These are phyloP conservation scores for Arthrinium phaeospermum DNA, from an alignment of 2,329 filamentous ascomycete species.

Conservation along the genomic window DNA sequence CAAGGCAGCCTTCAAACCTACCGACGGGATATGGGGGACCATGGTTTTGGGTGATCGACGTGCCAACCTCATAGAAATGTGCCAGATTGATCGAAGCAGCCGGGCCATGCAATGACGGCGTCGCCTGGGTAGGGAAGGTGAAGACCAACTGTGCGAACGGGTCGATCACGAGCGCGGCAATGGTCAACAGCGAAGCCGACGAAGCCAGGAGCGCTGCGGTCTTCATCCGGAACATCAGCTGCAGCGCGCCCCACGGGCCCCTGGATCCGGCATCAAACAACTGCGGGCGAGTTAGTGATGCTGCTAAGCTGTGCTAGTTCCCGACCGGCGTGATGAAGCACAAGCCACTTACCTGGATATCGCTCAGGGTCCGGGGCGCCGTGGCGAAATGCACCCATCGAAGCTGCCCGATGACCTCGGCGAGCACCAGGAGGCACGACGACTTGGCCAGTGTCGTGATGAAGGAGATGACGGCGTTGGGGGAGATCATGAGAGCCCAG, in stretches of 20 bases:
- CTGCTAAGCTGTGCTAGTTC: not conserved
- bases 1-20: not conserved
- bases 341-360: slow-evolving; percentile 18
- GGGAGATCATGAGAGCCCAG: slow-evolving; percentile 25
- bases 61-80: slow-evolving; percentile 19
- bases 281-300: not conserved
- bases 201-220: slow-evolving; percentile 22
- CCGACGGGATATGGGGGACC: not conserved
- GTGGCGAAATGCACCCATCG: slow-evolving; percentile 25
- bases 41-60: not conserved
- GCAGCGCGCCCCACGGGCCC: slow-evolving; percentile 22
- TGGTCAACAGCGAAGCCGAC: slow-evolving; percentile 22
- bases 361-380: slow-evolving; percentile 11
- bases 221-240: slow-evolving; percentile 22
- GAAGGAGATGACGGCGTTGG: slow-evolving; percentile 26
- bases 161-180: slow-evolving; percentile 24
- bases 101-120: not conserved
- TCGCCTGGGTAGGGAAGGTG: slow-evolving; percentile 22
- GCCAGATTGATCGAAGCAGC: slow-evolving; percentile 19
- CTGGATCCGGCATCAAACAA: slow-evolving; percentile 23
- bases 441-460: slow-evolving; percentile 26
- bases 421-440: slow-evolving; percentile 23
- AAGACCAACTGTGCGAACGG: slow-evolving; percentile 26
- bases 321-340: not conserved
- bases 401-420: slow-evolving; percentile 26